Evolutionary conservation across 2,329 filamentous ascomycete genomes (phyloP), one percentile per base, ranked within the genome.

Genomic region (Mariannaea sp.): DNA sequence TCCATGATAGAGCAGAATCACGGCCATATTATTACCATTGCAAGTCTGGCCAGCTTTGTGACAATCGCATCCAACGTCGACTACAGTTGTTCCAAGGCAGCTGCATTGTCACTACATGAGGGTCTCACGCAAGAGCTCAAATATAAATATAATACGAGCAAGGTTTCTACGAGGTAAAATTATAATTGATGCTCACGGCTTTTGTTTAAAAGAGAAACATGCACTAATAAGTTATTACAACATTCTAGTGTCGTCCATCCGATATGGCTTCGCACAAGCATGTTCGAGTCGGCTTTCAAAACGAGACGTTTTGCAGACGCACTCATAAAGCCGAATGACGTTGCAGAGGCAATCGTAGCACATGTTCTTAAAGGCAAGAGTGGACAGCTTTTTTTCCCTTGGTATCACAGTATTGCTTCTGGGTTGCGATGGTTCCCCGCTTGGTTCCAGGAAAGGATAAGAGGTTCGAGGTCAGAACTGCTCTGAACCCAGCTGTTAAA

Each of bases 21-120:
- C 70, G 86, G 87, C 35, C 86, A 87, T 76, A 70, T 89, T 20
- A 82, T 89, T 22, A 89, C 83, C 0, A 78, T 89, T 16, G 84
- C 87, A 12, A 83, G 79, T 7, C 73, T 83, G 27, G 84, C 85
- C 0, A 79, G 79, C 7, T 87, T 81, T 66, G 64, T 81, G 4
- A 73, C 78, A 2, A 77, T 81, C 0, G 81, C 85, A 2, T 76
- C 76, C 51, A 81, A 87, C 75, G 79, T 84, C 26, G 84, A 88
- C 70, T 89, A 89, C 70, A 75, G 76, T 1, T 76, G 80, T 4
- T 80, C 77, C 49, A 89, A 89, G 71, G 78, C 84, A 1, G 84
- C 81, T 0, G 79, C 83, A 1, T 68, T 86, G 2, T 71, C 81
- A 3, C 85, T 89, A 69, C 85, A 89, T 63, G 85, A 89, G 67